Evolutionary conservation across 305 asterid genomes (phyloP), one percentile per base, ranked within the genome.

Genomic region (Rubia tinctorum): DNA sequence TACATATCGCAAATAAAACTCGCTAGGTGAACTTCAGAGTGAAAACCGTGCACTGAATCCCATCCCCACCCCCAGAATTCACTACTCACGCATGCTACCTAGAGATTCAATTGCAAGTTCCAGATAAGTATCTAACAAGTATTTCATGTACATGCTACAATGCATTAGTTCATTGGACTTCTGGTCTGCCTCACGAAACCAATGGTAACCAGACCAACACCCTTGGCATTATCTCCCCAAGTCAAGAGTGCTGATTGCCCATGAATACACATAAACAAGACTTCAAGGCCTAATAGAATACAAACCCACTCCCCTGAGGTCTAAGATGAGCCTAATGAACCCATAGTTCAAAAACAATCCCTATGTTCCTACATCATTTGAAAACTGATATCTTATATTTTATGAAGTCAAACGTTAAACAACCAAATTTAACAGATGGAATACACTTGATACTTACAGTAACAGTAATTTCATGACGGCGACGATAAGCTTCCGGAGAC

Each of bases 401-500:
- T 18, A 20, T 3, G 55, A 10, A 56, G 53, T 42, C 75, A 23
- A 56, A 59, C 23, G 39, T 10, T 53, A 37, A 40, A 44, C 64
- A 23, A 61, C 14, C 22, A 40, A 58, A 40, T 59, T 59, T 43
- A 43, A 61, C n/a, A 22, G 37, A 76, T 67, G 73, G 25, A 61
- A 62, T 22, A 42, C 49, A 47, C 49, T 62, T 5, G 73, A 82
- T 70, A 67, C 97, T 86, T 83, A 93, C 99, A 7, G 89, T 75
- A 44, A 95, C 96, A 68, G 93, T 79, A 77, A 95, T 95, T 83
- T 95, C 99, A 83, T 95, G 98, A 78, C 71, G 86, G 22, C 80
- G 87, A 18, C 96, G 85, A 80, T 91, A 95, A n/a, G 88, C 78
- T 58, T 91, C 97, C 0, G 91, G 85, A 5, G 97, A 89, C 77